phyloP scores from a whole-genome alignment of 2,329 filamentous ascomycete genomes.

The Cyphellophora europaea region DNA sequence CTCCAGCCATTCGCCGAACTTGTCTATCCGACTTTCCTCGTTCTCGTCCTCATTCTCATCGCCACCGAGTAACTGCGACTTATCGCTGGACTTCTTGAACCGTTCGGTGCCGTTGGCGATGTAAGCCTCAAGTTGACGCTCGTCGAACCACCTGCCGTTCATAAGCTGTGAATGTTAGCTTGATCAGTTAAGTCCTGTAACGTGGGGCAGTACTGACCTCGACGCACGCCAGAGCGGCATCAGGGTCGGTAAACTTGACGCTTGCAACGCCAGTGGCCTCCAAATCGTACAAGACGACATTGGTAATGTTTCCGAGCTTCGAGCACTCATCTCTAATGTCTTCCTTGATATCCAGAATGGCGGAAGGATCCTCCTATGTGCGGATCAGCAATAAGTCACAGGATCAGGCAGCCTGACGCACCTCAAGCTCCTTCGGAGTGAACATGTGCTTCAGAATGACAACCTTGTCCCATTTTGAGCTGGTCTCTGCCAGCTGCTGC shows the following conservation, averaged over 20 bases:
- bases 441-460: conserved; percentile 93
- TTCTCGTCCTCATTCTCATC: conserved; percentile 42
- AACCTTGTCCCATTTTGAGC: conserved; percentile 60
- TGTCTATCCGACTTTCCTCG: conserved; percentile 36
- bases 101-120: conserved; percentile 62
- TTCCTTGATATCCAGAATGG: conserved; percentile 83
- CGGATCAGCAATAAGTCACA: conserved; percentile 2
- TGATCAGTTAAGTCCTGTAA: conserved; percentile 1
- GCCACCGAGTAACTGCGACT: conserved; percentile 24
- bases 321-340: conserved; percentile 85
- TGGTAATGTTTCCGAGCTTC: conserved; percentile 80
- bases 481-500: conserved; percentile 46
- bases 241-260: conserved; percentile 66
- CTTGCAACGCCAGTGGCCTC: conserved; percentile 78
- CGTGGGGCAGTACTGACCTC: conserved; percentile 24
- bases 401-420: conserved; percentile 15
- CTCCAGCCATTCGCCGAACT: conserved; percentile 39
- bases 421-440: conserved; percentile 69
- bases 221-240: conserved; percentile 65
- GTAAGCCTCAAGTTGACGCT: conserved; percentile 61
- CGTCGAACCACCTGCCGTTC: conserved; percentile 71
- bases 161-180: conserved; percentile 52
- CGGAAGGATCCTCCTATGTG: conserved; percentile 62
- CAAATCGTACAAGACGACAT: conserved; percentile 80
- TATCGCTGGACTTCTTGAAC: conserved; percentile 57